Percentiles rank a stretch among this genome's conserved stretches.
These are phyloP conservation scores for Dryas drummondii DNA, from an alignment of 306 rosid genomes.

Conservation along the genomic window DNA sequence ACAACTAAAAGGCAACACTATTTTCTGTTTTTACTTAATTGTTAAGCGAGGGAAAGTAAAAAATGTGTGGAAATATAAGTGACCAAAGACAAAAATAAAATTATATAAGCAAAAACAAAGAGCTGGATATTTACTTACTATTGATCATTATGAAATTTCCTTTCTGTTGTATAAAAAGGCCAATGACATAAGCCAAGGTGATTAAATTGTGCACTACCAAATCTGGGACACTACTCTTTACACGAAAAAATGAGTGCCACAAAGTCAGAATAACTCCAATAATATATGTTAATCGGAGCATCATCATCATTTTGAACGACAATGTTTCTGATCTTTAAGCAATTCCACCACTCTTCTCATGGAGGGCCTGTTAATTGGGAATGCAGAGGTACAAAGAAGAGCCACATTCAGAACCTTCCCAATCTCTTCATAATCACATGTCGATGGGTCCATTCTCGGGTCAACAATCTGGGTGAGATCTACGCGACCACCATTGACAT, in stretches of 20 bases:
- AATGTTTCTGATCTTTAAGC: conserved; percentile 50
- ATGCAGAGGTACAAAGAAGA: conserved; percentile 57
- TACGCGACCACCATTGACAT: background rate
- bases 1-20: too few relatives aligned
- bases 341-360: conserved; percentile 78
- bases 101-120: too few relatives aligned
- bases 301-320: conserved; percentile 26
- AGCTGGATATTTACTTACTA: background rate
- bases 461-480: conserved; percentile 46
- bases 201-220: background rate
- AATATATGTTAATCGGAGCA: too few relatives aligned
- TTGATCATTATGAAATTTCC: background rate
- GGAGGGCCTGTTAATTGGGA: conserved; percentile 73
- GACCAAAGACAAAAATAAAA: too few relatives aligned
- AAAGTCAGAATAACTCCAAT: background rate
- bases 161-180: background rate
- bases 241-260: background rate
- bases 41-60: too few relatives aligned
- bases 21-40: too few relatives aligned
- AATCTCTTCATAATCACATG: conserved; percentile 50
- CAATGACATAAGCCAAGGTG: background rate
- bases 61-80: too few relatives aligned
- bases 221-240: background rate
- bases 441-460: conserved; percentile 41
- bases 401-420: conserved; percentile 68